phyloP scores from a whole-genome alignment of 2,329 filamentous ascomycete species.

The Juglanconis sp. region DNA sequence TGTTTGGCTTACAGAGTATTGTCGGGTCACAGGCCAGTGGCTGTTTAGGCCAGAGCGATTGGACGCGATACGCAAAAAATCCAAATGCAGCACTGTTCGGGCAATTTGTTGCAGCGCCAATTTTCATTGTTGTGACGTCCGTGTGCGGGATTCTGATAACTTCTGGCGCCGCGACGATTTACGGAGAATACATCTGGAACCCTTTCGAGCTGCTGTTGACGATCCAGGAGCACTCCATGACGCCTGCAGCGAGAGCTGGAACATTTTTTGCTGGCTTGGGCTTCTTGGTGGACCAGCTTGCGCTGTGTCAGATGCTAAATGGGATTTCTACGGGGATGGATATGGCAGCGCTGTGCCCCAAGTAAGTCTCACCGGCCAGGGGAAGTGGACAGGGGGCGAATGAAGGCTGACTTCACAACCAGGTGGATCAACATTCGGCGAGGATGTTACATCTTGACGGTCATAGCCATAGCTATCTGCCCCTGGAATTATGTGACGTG shows the following conservation, averaged over 20 bases:
- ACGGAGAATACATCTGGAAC: constrained; percentile 36
- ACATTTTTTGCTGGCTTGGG: constrained; percentile 35
- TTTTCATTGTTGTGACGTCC: constrained; percentile 34
- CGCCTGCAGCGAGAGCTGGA: constrained; percentile 29
- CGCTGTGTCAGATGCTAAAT: constrained; percentile 26
- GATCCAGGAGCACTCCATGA: constrained; percentile 30
- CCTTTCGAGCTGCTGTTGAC: constrained; percentile 34
- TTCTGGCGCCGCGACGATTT: constrained; percentile 29
- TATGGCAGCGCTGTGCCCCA: constrained; percentile 41
- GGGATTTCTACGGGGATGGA: constrained; percentile 40
- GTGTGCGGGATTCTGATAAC: constrained; percentile 36
- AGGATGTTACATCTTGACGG: constrained; percentile 39
- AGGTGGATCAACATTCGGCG: constrained; percentile 45
- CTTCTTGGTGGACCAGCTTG: constrained; percentile 32
- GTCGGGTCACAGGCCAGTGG: constrained; percentile 27
- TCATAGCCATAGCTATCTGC: constrained; percentile 38
- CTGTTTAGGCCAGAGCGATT: constrained; percentile 29
- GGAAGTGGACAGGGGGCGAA: neutral
- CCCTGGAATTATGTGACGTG: constrained; percentile 39
- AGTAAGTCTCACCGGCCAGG: constrained; percentile 1
- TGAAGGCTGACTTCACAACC: neutral
- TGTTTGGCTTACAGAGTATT: constrained; percentile 29
- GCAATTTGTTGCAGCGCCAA: constrained; percentile 29
- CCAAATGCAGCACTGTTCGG: constrained; percentile 27
- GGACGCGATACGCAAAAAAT: constrained; percentile 29